A percentile compares a stretch with the other conserved stretches of the same genome.
Conservation (phyloP, 495 filamentous ascomycete genomes). For the Penicillium silybi region DNA sequence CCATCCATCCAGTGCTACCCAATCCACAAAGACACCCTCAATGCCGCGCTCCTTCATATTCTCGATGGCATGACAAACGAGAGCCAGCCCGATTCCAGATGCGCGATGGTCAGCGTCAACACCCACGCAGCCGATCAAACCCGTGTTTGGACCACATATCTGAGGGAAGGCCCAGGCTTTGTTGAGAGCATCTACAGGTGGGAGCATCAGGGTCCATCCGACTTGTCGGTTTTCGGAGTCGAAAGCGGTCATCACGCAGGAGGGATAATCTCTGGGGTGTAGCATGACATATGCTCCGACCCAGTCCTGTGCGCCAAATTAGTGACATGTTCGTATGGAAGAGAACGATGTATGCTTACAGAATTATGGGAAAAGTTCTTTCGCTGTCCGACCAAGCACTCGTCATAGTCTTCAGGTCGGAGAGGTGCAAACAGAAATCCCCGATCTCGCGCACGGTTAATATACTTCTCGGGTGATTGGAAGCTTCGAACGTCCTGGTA, state of each 20-base stretch:
- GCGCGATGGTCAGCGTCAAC: slow-evolving; percentile 39
- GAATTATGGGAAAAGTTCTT: slow-evolving; percentile 40
- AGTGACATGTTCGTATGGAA: slow-evolving; percentile 2
- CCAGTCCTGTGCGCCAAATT: slow-evolving; percentile 33
- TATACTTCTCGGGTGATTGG: slow-evolving; percentile 33
- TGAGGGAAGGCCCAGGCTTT: slow-evolving; percentile 45
- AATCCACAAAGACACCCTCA: slow-evolving; percentile 49
- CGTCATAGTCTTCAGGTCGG: slow-evolving; percentile 34
- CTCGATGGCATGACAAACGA: slow-evolving; percentile 47
- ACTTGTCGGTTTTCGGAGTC: slow-evolving; percentile 38
- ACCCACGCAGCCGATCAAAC: slow-evolving; percentile 49
- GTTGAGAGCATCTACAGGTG: slow-evolving; percentile 26
- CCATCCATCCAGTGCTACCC: slow-evolving; percentile 46
- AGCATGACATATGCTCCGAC: slow-evolving; percentile 42
- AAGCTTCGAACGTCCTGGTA: slow-evolving; percentile 40
- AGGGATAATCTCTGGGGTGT: slow-evolving; percentile 35
- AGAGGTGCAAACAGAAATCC: slow-evolving; percentile 42
- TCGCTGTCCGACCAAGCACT: slow-evolving; percentile 42
- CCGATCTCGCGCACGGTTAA: slow-evolving; percentile 28
- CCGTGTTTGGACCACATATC: slow-evolving; percentile 42
- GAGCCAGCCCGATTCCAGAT: slow-evolving; percentile 43
- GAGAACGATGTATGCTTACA: slow-evolving; percentile 19
- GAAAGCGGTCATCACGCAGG: slow-evolving; percentile 45
- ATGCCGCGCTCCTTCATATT: slow-evolving; percentile 46
- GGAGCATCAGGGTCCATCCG: slow-evolving; percentile 50